phyloP scores from a whole-genome alignment of 2,329 filamentous ascomycete genomes.

The Claviceps sp. region DNA sequence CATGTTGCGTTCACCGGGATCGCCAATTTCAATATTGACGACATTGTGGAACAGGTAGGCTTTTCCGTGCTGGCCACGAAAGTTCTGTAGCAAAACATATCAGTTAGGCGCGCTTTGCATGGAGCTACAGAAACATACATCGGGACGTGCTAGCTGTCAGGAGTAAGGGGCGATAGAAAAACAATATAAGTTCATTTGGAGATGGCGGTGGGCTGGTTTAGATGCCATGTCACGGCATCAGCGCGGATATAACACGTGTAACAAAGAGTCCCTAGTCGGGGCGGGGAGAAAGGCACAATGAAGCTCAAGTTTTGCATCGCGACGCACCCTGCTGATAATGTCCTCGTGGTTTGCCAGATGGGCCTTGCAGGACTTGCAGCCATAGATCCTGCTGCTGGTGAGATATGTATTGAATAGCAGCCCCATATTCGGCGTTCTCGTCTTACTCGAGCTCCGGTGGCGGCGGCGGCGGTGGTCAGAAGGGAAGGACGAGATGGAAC shows the following conservation, averaged over 20 bases:
- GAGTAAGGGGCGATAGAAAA: background rate
- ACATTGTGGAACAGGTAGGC: constrained; percentile 92
- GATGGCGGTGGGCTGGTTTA: no score
- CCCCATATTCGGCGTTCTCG: constrained; percentile 45
- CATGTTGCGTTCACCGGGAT: constrained; percentile 93
- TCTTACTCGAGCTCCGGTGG: background rate
- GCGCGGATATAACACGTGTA: background rate
- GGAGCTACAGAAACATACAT: no score
- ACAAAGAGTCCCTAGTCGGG: background rate
- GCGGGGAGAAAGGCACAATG: background rate
- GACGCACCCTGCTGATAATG: constrained; percentile 76
- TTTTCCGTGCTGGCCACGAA: constrained; percentile 95
- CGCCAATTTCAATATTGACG: constrained; percentile 75
- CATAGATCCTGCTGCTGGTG: constrained; percentile 75
- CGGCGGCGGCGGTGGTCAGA: background rate
- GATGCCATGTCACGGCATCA: no score
- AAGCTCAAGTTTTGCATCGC: background rate
- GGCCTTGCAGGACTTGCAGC: constrained; percentile 89
- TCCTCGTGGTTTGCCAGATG: constrained; percentile 92
- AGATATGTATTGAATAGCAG: constrained; percentile 87
- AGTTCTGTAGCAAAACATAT: constrained; percentile 50
- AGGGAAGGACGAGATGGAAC: background rate
- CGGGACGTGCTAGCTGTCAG: background rate
- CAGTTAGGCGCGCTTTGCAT: background rate
- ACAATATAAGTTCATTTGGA: no score